phyloP scores from a whole-genome alignment of 768 basidiomycete genomes.

The Boletus bicolor region DNA sequence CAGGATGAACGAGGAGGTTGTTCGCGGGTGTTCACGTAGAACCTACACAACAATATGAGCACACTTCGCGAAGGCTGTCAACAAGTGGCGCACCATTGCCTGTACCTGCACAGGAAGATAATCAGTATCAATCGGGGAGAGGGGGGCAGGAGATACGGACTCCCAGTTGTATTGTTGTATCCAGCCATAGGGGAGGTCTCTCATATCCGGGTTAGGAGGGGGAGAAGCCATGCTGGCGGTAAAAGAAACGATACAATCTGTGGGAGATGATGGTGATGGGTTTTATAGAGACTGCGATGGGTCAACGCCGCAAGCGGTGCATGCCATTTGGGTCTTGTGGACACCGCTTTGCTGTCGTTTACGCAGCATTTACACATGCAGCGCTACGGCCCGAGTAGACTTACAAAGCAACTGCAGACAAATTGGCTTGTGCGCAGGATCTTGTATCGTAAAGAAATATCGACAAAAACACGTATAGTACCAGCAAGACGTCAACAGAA shows the following conservation, averaged over 20 bases:
- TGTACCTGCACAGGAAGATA: constrained; percentile 45
- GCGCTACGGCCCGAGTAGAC: constrained; percentile 13
- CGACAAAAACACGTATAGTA: constrained; percentile 28
- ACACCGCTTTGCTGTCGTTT: constrained; percentile 34
- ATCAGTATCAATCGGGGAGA: constrained; percentile 25
- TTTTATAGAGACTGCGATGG: constrained; percentile 21
- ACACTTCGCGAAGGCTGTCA: not conserved
- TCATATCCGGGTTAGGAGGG: constrained; percentile 51
- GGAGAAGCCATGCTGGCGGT: constrained; percentile 41
- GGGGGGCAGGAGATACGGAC: constrained; percentile 40
- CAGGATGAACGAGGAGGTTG: constrained; percentile 65
- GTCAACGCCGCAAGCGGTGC: constrained; percentile 15
- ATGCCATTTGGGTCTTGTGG: constrained; percentile 22
- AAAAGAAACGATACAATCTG: not conserved
- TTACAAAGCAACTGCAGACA: constrained; percentile 2
- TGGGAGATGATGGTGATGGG: constrained; percentile 24
- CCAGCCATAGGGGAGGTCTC: constrained; percentile 68
- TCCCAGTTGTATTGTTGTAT: constrained; percentile 61
- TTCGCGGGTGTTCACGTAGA: constrained; percentile 67
- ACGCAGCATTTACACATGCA: constrained; percentile 10
- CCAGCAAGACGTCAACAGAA: constrained; percentile 9
- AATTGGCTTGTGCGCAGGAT: constrained; percentile 1
- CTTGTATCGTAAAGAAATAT: constrained; percentile 27
- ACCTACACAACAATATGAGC: constrained; percentile 44
- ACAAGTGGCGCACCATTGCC: constrained; percentile 50